phyloP scores from a whole-genome alignment of 169 alveolate species.

The Amoebophrya sp. region DNA sequence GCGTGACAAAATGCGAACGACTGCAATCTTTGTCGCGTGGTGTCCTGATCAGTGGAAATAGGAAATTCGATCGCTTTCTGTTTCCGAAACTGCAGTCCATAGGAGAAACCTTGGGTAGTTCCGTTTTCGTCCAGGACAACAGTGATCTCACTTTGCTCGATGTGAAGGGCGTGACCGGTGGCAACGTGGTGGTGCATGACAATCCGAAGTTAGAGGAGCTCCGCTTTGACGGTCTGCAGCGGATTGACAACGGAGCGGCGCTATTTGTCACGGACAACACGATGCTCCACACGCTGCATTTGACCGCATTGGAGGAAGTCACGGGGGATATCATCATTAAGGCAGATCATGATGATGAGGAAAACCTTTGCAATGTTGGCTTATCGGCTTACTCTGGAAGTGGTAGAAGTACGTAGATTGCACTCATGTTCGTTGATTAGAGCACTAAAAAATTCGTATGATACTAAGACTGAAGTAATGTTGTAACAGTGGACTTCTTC shows the following conservation, averaged over 20 bases:
- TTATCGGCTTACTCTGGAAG: too few relatives aligned
- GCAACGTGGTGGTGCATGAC: background rate
- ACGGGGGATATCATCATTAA: background rate
- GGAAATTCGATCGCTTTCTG: background rate
- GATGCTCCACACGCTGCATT: background rate
- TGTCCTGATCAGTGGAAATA: background rate
- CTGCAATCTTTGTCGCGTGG: background rate
- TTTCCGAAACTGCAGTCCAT: background rate
- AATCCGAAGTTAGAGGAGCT: background rate
- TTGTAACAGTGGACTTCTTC: too few relatives aligned
- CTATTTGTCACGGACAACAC: background rate
- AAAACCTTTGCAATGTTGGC: too few relatives aligned
- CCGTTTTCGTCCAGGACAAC: background rate
- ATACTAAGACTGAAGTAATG: too few relatives aligned
- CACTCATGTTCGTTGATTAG: too few relatives aligned
- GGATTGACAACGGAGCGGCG: background rate
- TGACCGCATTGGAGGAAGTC: background rate
- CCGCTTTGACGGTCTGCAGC: background rate
- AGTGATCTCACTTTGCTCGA: background rate
- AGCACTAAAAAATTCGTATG: too few relatives aligned
- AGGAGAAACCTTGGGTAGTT: background rate
- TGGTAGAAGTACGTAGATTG: too few relatives aligned
- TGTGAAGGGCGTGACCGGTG: background rate
- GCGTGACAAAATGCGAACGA: background rate
- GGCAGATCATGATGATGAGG: too few relatives aligned